phyloP scores from a whole-genome alignment of 208 protist species.

The Angomonas desouzai region DNA sequence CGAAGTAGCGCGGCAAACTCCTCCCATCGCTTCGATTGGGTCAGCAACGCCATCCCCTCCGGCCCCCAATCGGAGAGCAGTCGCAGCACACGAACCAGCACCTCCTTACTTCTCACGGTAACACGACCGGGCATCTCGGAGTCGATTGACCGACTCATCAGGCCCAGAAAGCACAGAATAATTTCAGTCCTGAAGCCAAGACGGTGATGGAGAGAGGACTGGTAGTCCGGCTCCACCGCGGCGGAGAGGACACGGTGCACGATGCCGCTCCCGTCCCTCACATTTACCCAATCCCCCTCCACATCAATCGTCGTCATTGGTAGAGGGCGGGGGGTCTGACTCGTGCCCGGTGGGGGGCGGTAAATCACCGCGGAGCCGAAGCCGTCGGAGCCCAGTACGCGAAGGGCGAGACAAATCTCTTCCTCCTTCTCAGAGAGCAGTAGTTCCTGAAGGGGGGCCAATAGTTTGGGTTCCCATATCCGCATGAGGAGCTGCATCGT shows the following conservation, averaged over 20 bases:
- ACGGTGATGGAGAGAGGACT: background rate
- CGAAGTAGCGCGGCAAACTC: background rate
- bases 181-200: background rate
- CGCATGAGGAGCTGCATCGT: slow-evolving; percentile 68
- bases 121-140: background rate
- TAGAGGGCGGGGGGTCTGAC: slow-evolving; percentile 15
- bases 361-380: slow-evolving; percentile 68
- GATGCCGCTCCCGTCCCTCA: slow-evolving; percentile 40
- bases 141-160: background rate
- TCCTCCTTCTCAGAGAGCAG: slow-evolving; percentile 11
- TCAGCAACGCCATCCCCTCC: background rate
- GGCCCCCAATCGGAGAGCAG: slow-evolving; percentile 20
- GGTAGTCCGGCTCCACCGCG: slow-evolving; percentile 48
- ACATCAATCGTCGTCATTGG: slow-evolving; percentile 44
- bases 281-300: slow-evolving; percentile 34
- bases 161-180: background rate
- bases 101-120: slow-evolving; percentile 15
- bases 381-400: slow-evolving; percentile 74
- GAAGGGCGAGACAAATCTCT: slow-evolving; percentile 25
- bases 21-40: background rate
- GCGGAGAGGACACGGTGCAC: slow-evolving; percentile 33
- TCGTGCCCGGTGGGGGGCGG: slow-evolving; percentile 32
- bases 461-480: slow-evolving; percentile 40
- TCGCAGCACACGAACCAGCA: slow-evolving; percentile 36
- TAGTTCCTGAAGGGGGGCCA: slow-evolving; percentile 29